Evolutionary conservation across 495 filamentous ascomycete species (phyloP), one percentile per base, ranked within the genome.

Genomic region (Lasiosphaeris hirsuta): DNA sequence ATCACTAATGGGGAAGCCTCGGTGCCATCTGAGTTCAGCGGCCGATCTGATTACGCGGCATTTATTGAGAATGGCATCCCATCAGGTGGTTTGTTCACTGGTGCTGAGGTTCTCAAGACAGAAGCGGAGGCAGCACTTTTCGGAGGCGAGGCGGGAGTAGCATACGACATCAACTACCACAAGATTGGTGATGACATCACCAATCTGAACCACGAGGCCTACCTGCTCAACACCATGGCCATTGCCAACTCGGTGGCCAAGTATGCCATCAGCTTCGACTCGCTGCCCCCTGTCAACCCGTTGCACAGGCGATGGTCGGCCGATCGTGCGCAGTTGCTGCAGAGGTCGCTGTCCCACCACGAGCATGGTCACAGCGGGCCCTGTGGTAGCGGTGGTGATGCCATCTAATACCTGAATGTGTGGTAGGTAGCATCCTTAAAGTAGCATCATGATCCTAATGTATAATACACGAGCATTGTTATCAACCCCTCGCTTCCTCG

Each of bases 81-180:
- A 0, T 73, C 74, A 9, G 86, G 86, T 41, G 88, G 87, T 5
- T 65, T 88, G 18, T 86, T 86, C 69, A 87, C 86, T 15, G 87
- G 86, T 19, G 86, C 88, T 9, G 87, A 90, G 63, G 79, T 69
- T 7, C 44, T 81, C 64, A 90, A 87, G 76, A 89, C 85, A 1
- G 74, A 71, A 13, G 77, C 72, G 38, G 76, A 89, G 68, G 84
- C 71, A 0, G 65, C 60, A 13, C 51, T 79, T 48, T 88, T 83
- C 48, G 87, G 86, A 51, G 87, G 87, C 19, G 44, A 76, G 48
- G 85, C 79, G 7, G 84, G 84, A 44, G 72, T 81, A 3, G 65
- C 76, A 11, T 82, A 79, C 57, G 87, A 90, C 67, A 62, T 63
- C 30, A 84, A 88, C 68, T 90, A 89, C 62, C 86, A 90, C 69